Base-by-base conservation (phyloP, 2,329 filamentous ascomycete genomes). In the Cadophora sp. region DNA sequence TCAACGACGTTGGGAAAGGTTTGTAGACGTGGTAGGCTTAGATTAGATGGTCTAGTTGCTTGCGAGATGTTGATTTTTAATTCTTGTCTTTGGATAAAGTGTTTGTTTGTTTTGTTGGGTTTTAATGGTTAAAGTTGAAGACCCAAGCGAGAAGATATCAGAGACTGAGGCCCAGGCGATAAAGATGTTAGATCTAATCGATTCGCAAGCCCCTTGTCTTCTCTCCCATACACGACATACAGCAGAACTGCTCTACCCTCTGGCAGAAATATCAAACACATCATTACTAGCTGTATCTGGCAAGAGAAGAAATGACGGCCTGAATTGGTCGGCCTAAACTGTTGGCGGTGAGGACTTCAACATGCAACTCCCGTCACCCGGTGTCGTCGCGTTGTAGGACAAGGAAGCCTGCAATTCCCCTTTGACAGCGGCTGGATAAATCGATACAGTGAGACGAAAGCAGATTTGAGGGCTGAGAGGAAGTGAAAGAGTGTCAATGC, bases 121-220 rank as follows among this genome's bases (percentile, higher is more conserved):
- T 19, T 37, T 22, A 37, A 26, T 34, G 55, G 55, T 31, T 58
- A 58, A 58, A 22, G 24, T 58, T 31, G 8, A 37, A 14, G 31
- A 58, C 31, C 55, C 55, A 58, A 58, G 55, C 55, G 55, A 58
- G 29, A 31, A 22, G 55, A 31, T 24, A 37, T 34, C 31, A 58
- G 55, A 14, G 29, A 58, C 16, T 34, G 19, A 34, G 27, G 14
- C 27, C 51, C 4, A 29, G 51, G 26, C 5, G 12, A 29, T 31
- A 5, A 19, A 16, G 14, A 55, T 22, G 29, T 34, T 37, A 58
- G 55, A 40, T 37, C 55, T 58, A 37, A 12, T 22, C 43, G 56
- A 16, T 11, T 24, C n/a, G 56, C 27, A 29, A 55, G 56, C 11
- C n/a, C 4, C 26, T 11, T 7, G 34, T 11, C 22, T 40, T 43